Evolutionary conservation across 495 filamentous ascomycete genomes (phyloP).

Genomic region (Aspergillus nanangensis): DNA sequence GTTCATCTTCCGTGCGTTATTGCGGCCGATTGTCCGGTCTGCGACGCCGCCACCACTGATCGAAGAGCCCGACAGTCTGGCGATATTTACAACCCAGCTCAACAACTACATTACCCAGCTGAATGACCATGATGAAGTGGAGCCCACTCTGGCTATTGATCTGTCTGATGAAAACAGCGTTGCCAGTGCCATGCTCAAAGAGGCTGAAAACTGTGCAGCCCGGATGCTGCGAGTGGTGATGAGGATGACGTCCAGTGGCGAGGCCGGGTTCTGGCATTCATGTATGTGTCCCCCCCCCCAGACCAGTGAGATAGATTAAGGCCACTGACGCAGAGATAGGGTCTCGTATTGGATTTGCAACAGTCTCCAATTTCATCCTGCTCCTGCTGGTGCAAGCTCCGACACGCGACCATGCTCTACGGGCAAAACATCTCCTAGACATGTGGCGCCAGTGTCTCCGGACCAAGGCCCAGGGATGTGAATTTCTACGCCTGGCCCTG

Average conservation of each 20-base stretch:
- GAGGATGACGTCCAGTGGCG: conserved; percentile 25
- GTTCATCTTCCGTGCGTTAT: conserved; percentile 33
- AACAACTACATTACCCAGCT: too few species aligned
- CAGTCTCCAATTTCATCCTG: conserved; percentile 32
- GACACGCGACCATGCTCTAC: conserved; percentile 21
- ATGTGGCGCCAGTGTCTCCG: conserved; percentile 27
- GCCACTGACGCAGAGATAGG: too few species aligned
- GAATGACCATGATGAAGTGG: too few species aligned
- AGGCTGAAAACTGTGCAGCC: conserved; percentile 29
- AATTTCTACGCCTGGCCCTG: conserved; percentile 27
- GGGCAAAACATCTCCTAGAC: conserved; percentile 26
- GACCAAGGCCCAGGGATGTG: conserved; percentile 25
- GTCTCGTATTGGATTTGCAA: conserved; percentile 34
- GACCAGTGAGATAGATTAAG: too few species aligned
- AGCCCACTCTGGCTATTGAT: too few species aligned
- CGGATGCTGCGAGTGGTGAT: conserved; percentile 26
- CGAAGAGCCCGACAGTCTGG: conserved; percentile 28
- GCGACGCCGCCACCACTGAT: conserved; percentile 29
- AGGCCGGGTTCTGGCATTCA: conserved; percentile 33
- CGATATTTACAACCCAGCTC: too few species aligned
- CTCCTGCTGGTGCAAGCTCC: conserved; percentile 33
- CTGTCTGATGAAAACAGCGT: too few species aligned
- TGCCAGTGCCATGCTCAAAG: conserved; percentile 22
- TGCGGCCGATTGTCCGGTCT: conserved; percentile 31
- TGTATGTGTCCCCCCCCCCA: too few species aligned